phyloP scores from a whole-genome alignment of 2,329 filamentous ascomycete genomes.

The Colletotrichum tofieldiae region DNA sequence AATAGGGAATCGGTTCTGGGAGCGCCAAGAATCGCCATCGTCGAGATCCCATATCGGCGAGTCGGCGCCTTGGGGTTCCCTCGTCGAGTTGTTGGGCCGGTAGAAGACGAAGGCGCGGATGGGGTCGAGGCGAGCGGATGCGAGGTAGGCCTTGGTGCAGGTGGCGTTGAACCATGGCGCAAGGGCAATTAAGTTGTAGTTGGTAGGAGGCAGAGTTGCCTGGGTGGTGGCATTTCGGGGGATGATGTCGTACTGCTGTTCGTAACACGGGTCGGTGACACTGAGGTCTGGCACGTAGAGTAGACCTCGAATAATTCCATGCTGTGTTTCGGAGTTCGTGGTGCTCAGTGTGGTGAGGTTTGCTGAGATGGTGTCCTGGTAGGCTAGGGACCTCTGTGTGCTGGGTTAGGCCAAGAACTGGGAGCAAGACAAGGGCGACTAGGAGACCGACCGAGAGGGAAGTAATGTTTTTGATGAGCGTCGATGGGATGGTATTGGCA shows the following conservation, averaged over 20 bases:
- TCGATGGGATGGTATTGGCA: conserved; percentile 65
- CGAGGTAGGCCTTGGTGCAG: conserved; percentile 83
- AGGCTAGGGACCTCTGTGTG: conserved; percentile 60
- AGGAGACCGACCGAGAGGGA: conserved; percentile 65
- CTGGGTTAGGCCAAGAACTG: conserved; percentile 43
- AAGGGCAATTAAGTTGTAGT: conserved; percentile 84
- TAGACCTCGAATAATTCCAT: conserved; percentile 80
- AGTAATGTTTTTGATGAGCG: conserved; percentile 71
- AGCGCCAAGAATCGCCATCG: conserved; percentile 81
- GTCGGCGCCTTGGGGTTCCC: conserved; percentile 75
- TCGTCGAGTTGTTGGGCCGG: conserved; percentile 68
- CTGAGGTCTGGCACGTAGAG: conserved; percentile 86
- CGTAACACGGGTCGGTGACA: conserved; percentile 72
- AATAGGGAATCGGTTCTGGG: conserved; percentile 81
- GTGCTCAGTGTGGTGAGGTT: conserved; percentile 85
- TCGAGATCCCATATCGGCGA: conserved; percentile 80
- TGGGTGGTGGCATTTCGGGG: conserved; percentile 83
- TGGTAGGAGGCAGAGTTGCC: conserved; percentile 76
- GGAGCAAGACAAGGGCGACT: conserved; percentile 1
- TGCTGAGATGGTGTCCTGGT: conserved; percentile 64
- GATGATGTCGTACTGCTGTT: conserved; percentile 75
- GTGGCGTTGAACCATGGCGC: conserved; percentile 86
- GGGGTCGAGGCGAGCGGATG: conserved; percentile 70
- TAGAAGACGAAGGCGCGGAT: conserved; percentile 78
- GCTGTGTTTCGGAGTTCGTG: conserved; percentile 72